phyloP scores from a whole-genome alignment of 768 basidiomycete genomes.

The Podaxis mareebaensis region DNA sequence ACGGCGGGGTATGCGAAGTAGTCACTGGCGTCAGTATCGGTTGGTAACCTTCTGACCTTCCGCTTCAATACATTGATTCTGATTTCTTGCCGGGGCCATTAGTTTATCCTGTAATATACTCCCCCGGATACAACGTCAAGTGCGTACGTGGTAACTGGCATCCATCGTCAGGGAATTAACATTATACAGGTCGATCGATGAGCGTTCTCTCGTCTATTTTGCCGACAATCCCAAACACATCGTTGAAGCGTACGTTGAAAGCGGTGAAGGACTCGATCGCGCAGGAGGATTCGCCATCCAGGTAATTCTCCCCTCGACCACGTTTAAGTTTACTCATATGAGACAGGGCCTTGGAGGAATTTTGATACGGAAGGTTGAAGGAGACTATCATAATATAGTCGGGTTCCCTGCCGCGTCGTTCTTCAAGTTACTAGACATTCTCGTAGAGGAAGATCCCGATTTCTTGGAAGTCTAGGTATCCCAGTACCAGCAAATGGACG shows the following conservation, averaged over 20 bases:
- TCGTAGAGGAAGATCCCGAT: slow-evolving; percentile 22
- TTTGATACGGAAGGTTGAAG: slow-evolving; percentile 61
- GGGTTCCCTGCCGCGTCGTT: slow-evolving; percentile 22
- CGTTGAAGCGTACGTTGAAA: slow-evolving; percentile 79
- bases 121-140: slow-evolving; percentile 79
- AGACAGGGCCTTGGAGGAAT: slow-evolving; percentile 78
- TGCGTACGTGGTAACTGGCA: slow-evolving; percentile 26
- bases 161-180: neutral
- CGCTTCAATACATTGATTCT: neutral
- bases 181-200: slow-evolving; percentile 68
- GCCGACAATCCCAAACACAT: slow-evolving; percentile 58
- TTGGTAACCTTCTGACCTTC: slow-evolving; percentile 31
- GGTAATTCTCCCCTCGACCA: slow-evolving; percentile 36
- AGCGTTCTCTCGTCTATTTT: slow-evolving; percentile 79
- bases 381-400: slow-evolving; percentile 21
- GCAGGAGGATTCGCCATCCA: slow-evolving; percentile 97
- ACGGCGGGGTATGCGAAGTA: slow-evolving; percentile 86
- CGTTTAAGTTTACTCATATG: neutral
- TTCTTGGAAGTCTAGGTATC: slow-evolving; percentile 20
- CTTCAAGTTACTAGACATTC: slow-evolving; percentile 20
- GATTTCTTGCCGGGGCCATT: neutral
- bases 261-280: slow-evolving; percentile 81
- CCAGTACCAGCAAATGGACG: neutral
- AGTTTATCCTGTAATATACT: slow-evolving; percentile 75
- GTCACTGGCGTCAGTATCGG: slow-evolving; percentile 89